Conservation (phyloP, 2,329 filamentous ascomycete species). For the Aaosphaeria arxii region DNA sequence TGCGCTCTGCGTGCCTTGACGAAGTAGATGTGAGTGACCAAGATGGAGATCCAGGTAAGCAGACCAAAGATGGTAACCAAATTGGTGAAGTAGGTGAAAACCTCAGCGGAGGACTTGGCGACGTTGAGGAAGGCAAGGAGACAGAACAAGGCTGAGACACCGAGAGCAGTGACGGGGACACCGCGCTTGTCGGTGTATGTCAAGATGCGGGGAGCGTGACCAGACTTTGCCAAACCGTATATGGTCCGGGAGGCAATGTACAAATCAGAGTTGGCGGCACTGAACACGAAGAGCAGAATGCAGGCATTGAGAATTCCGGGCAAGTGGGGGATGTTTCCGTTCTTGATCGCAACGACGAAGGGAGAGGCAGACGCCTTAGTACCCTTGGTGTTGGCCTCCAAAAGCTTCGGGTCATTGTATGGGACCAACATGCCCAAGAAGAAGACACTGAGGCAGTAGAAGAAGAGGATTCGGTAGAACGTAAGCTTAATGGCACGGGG, state of each 20-base stretch:
- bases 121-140: constrained; percentile 63
- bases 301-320: constrained; percentile 70
- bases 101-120: constrained; percentile 36
- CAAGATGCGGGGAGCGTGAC: constrained; percentile 70
- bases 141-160: constrained; percentile 58
- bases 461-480: constrained; percentile 78
- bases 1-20: constrained; percentile 46
- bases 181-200: constrained; percentile 68
- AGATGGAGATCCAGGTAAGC: constrained; percentile 49
- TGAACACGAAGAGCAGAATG: constrained; percentile 74
- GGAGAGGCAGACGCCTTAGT: constrained; percentile 62
- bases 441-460: constrained; percentile 73
- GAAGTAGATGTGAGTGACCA: constrained; percentile 50
- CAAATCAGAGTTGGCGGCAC: constrained; percentile 72
- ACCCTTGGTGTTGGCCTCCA: constrained; percentile 53
- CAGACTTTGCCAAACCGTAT: constrained; percentile 69
- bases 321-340: constrained; percentile 61
- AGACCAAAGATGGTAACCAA: constrained; percentile 41
- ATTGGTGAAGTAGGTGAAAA: constrained; percentile 51
- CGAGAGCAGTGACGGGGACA: constrained; percentile 66
- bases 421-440: constrained; percentile 75
- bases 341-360: constrained; percentile 69
- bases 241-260: constrained; percentile 73
- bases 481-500: constrained; percentile 76
- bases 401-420: constrained; percentile 61